Conservation (phyloP, 768 basidiomycete species). For the Phlebiopsis flavidoalba region DNA sequence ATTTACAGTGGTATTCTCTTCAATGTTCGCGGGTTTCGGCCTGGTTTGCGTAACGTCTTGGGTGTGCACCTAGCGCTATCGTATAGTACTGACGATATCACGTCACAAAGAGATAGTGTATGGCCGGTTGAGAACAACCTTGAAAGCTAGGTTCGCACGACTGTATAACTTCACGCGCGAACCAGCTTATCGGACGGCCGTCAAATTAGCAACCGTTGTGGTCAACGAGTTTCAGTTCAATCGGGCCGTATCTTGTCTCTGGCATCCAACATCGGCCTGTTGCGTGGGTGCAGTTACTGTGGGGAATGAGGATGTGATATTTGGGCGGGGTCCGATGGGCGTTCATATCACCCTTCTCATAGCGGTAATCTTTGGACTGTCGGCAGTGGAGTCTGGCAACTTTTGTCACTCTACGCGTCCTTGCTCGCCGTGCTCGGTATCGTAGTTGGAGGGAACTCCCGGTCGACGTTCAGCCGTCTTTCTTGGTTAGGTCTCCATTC, state of each 20-base stretch:
- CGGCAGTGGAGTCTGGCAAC: slow-evolving; percentile 40
- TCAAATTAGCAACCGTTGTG: slow-evolving; percentile 44
- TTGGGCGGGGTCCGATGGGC: slow-evolving; percentile 50
- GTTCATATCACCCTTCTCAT: slow-evolving; percentile 51
- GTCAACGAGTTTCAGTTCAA: slow-evolving; percentile 44
- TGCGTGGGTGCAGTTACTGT: slow-evolving; percentile 45
- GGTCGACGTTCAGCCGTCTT: slow-evolving; percentile 50
- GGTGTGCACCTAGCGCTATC: too few species aligned
- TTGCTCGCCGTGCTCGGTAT: slow-evolving; percentile 41
- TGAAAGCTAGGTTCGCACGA: not conserved
- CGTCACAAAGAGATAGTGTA: slow-evolving; percentile 53
- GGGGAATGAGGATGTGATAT: slow-evolving; percentile 47
- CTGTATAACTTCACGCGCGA: slow-evolving; percentile 11
- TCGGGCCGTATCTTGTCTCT: slow-evolving; percentile 44
- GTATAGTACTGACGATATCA: not conserved
- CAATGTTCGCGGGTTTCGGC: slow-evolving; percentile 64
- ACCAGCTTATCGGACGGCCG: slow-evolving; percentile 34
- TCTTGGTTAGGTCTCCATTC: slow-evolving; percentile 29
- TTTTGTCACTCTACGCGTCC: slow-evolving; percentile 43
- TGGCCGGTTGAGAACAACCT: slow-evolving; percentile 53
- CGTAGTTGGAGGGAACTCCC: slow-evolving; percentile 57
- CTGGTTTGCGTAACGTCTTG: slow-evolving; percentile 63
- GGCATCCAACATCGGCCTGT: slow-evolving; percentile 47
- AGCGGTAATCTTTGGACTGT: slow-evolving; percentile 47
- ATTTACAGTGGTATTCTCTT: slow-evolving; percentile 54